A percentile compares a stretch with the other conserved stretches of the same genome.
Conservation (phyloP, 306 rosid species). For the Prosopis cineraria region DNA sequence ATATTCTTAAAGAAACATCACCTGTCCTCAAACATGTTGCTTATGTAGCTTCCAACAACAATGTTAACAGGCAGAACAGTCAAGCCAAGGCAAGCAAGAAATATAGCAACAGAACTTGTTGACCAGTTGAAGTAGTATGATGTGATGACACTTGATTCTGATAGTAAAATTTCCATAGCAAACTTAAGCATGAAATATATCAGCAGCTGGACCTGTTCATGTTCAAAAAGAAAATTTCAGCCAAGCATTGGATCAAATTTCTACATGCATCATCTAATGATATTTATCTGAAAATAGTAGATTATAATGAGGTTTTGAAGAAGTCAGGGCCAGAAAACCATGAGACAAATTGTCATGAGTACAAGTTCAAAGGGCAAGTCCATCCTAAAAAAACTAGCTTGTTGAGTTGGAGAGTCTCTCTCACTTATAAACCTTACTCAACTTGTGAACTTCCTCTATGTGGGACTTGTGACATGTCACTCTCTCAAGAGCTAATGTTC, state of each 20-base stretch:
- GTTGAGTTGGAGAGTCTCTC: no score
- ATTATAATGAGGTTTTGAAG: no score
- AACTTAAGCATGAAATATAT: slow-evolving; percentile 99
- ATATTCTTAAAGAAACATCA: slow-evolving; percentile 22
- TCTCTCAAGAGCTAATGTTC: no score
- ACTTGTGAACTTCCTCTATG: no score
- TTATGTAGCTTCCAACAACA: slow-evolving; percentile 83
- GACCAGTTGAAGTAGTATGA: slow-evolving; percentile 88
- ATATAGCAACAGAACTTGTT: slow-evolving; percentile 79
- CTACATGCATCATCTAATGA: background rate
- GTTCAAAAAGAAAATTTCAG: slow-evolving; percentile 34
- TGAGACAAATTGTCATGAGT: no score
- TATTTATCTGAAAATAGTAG: background rate
- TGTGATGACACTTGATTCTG: slow-evolving; percentile 95
- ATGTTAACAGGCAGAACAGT: slow-evolving; percentile 95
- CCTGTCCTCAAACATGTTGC: slow-evolving; percentile 99
- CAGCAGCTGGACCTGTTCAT: slow-evolving; percentile 79
- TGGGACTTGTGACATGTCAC: no score
- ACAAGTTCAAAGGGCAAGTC: no score
- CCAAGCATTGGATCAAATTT: slow-evolving; percentile 26
- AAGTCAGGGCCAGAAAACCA: no score
- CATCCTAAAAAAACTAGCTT: no score
- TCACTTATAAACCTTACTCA: no score
- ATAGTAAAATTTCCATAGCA: slow-evolving; percentile 83
- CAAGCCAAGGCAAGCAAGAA: slow-evolving; percentile 87